Base-by-base conservation (phyloP, 495 filamentous ascomycete species). In the Penicillium nucicola region DNA sequence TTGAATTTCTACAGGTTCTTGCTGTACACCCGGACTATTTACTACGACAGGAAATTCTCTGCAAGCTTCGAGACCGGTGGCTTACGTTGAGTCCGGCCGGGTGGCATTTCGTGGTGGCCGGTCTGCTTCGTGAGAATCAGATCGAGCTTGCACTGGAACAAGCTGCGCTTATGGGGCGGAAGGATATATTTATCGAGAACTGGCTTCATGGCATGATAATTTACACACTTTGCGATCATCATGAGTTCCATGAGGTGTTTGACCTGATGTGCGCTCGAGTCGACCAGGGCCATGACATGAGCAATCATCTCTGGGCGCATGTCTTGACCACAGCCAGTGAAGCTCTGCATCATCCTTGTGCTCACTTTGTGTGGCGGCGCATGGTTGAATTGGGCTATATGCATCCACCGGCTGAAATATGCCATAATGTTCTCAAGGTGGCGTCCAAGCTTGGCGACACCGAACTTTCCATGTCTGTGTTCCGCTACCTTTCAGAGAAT, bases 11-110 rank as follows among this genome's bases (percentile, higher is more conserved):
- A 1, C 44, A 91, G 83, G 81, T 82, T 5, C 80, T 92, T 18
- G 82, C 89, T 12, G 82, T 95, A 18, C 91, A 96, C 65, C 91
- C 92, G 1, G 85, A 97, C 65, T 91, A 93, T 53, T 36, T 90
- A 1, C 73, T 91, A 10, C 84, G 90, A 18, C 74, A 77, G 31
- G 74, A 85, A 25, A 74, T 95, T n/a, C 67, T 97, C 19, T 62
- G 75, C 36, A 82, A 82, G 17, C 69, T 82, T 35, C 79, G 80
- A 59, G 74, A 81, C 48, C 69, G 83, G 52, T 93, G 88, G 86
- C 79, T 88, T 36, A 68, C 72, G 2, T 63, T 95, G 19, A 83
- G 77, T 6, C 74, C 75, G 8, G 75, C 81, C 17, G 89, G 84
- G 13, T 83, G 77, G 70, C 77, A 84, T 60, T 79, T 81, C 62